Percentiles rank a stretch among this genome's conserved stretches.
phyloP scores from a whole-genome alignment of 192 early-diverging fungal species.

The Coemansia sp. region DNA sequence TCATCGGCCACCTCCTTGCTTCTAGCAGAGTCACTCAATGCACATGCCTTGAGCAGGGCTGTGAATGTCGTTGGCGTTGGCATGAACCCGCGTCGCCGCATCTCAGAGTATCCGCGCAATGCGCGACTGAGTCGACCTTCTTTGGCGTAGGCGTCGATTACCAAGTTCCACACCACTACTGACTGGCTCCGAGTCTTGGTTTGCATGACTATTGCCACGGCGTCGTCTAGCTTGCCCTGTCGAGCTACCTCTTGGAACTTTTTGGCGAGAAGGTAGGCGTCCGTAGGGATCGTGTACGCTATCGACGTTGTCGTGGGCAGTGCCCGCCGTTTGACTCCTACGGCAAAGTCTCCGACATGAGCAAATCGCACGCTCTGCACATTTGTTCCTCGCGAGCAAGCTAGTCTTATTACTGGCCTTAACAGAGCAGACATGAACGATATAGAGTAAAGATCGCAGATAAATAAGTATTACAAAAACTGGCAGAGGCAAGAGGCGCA shows the following conservation, averaged over 20 bases:
- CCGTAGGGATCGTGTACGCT: conserved; percentile 46
- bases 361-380: background rate
- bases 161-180: conserved; percentile 51
- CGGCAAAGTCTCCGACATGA: conserved; percentile 8
- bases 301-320: conserved; percentile 49
- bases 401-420: background rate
- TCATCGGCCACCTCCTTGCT: conserved; percentile 32
- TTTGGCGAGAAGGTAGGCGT: conserved; percentile 44
- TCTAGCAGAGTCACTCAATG: conserved; percentile 36
- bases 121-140: conserved; percentile 41
- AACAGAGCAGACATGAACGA: background rate
- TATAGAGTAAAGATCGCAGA: background rate
- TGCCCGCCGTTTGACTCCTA: conserved; percentile 37
- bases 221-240: conserved; percentile 51
- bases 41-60: conserved; percentile 40
- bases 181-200: conserved; percentile 41
- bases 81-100: conserved; percentile 45
- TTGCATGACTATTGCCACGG: conserved; percentile 55
- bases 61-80: conserved; percentile 51
- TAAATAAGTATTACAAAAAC: background rate
- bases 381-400: conserved; percentile 4
- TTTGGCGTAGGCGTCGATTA: conserved; percentile 50
- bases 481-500: background rate
- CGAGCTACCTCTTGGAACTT: conserved; percentile 44
- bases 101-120: conserved; percentile 45